Percentiles rank a stretch among this genome's conserved stretches.
Conservation (phyloP, 1,284 basidiomycete species). For the Stygiomarasmius scandens region DNA sequence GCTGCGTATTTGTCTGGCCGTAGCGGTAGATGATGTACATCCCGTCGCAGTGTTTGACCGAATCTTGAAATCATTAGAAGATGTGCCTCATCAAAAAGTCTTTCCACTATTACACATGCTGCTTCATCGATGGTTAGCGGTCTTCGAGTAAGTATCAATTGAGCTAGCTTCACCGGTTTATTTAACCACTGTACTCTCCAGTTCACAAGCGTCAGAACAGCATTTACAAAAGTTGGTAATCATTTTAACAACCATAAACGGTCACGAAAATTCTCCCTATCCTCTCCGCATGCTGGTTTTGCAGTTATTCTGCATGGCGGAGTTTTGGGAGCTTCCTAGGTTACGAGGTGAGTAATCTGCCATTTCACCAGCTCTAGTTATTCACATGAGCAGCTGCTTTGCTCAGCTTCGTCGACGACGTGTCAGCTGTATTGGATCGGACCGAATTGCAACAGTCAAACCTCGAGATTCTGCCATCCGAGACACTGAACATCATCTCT, state of each 20-base stretch:
- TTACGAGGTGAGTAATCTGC: slow-evolving; percentile 52
- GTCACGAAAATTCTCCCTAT: not conserved
- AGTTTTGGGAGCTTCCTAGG: slow-evolving; percentile 71
- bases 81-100: slow-evolving; percentile 12
- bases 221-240: slow-evolving; percentile 47
- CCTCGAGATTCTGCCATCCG: not conserved
- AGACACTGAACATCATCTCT: slow-evolving; percentile 13
- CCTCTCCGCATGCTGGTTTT: slow-evolving; percentile 24
- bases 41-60: slow-evolving; percentile 28
- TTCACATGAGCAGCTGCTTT: slow-evolving; percentile 28
- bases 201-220: slow-evolving; percentile 44
- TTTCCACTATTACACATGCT: slow-evolving; percentile 53
- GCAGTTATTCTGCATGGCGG: slow-evolving; percentile 56
- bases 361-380: not conserved
- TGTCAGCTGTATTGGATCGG: slow-evolving; percentile 27
- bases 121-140: slow-evolving; percentile 60
- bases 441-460: not conserved
- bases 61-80: slow-evolving; percentile 39
- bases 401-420: slow-evolving; percentile 28
- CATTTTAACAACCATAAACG: slow-evolving; percentile 35
- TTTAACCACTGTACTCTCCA: slow-evolving; percentile 33
- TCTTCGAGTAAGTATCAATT: slow-evolving; percentile 54
- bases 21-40: slow-evolving; percentile 30
- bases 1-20: slow-evolving; percentile 45
- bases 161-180: not conserved